Evolutionary conservation across 2,329 filamentous ascomycete species (phyloP).

Genomic region (Blumeria graminis): DNA sequence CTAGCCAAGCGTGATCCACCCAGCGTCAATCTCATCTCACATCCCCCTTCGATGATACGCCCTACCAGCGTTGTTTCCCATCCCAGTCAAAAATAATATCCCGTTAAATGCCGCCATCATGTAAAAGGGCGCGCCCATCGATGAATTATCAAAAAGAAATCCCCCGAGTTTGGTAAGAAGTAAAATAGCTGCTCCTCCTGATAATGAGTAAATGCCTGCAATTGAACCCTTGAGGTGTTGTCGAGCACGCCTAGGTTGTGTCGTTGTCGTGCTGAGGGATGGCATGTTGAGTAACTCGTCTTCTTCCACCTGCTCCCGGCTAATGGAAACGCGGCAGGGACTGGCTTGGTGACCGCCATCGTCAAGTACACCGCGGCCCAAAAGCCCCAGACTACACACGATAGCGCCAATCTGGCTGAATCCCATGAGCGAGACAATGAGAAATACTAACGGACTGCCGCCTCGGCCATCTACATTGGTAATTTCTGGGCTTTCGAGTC

Average conservation of each 20-base stretch:
- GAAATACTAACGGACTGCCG: slow-evolving; percentile 43
- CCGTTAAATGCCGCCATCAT: slow-evolving; percentile 83
- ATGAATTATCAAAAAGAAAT: slow-evolving; percentile 53
- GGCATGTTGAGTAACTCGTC: slow-evolving; percentile 1
- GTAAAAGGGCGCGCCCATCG: slow-evolving; percentile 65
- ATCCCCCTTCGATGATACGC: too few relatives aligned
- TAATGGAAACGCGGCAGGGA: slow-evolving; percentile 8
- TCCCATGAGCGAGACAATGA: slow-evolving; percentile 59
- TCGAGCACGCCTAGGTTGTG: slow-evolving; percentile 9
- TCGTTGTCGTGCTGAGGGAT: slow-evolving; percentile 10
- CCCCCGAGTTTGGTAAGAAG: slow-evolving; percentile 82
- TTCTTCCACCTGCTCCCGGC: slow-evolving; percentile 3
- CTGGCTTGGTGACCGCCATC: slow-evolving; percentile 17
- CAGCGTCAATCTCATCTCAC: too few relatives aligned
- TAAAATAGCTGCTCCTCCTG: slow-evolving; percentile 72
- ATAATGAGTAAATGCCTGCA: slow-evolving; percentile 79
- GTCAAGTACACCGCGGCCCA: slow-evolving; percentile 54
- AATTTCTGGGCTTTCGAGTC: slow-evolving; percentile 54
- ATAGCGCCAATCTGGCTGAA: slow-evolving; percentile 92
- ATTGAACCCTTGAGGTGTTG: slow-evolving; percentile 64
- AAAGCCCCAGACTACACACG: slow-evolving; percentile 75
- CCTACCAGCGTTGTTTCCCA: slow-evolving; percentile 4
- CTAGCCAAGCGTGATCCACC: too few relatives aligned
- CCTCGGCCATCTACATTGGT: slow-evolving; percentile 37
- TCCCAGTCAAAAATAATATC: slow-evolving; percentile 31